A percentile compares a stretch with the other conserved stretches of the same genome.
Evolutionary conservation across 331 rosid species (phyloP).

Genomic region (Pyrus hybrid): DNA sequence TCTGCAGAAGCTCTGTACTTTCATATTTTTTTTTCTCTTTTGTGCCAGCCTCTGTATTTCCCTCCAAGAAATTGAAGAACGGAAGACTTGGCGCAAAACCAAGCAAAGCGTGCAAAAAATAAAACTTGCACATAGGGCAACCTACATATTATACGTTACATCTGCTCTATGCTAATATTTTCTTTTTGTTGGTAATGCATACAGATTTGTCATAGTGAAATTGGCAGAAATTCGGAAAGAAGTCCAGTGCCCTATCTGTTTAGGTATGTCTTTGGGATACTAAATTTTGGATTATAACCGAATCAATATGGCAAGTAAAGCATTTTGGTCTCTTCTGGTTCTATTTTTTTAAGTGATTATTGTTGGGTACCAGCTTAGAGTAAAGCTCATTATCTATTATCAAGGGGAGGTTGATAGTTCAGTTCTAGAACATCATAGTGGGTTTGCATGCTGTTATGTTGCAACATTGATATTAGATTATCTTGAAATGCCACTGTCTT

Average conservation of each 20-base stretch:
- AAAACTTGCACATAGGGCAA: not conserved
- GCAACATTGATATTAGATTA: not conserved
- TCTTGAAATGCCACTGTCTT: not conserved
- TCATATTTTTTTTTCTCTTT: not conserved
- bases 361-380: not conserved
- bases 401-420: not conserved
- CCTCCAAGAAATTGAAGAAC: not conserved
- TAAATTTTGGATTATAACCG: not conserved
- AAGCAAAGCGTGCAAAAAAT: not conserved
- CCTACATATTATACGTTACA: not conserved
- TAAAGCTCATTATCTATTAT: not conserved
- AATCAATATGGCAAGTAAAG: conserved; percentile 1
- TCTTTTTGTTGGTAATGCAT: conserved; percentile 23
- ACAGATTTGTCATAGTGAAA: conserved; percentile 52
- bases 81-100: no score
- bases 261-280: conserved; percentile 38
- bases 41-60: not conserved
- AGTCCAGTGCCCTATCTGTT: conserved; percentile 91
- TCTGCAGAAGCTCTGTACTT: not conserved
- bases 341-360: not conserved
- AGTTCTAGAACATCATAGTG: not conserved
- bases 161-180: conserved; percentile 11
- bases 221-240: conserved; percentile 71
- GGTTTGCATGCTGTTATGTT: not conserved
- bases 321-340: not conserved